phyloP scores from a whole-genome alignment of 805 yeast species.

The Candida sonorensis region DNA sequence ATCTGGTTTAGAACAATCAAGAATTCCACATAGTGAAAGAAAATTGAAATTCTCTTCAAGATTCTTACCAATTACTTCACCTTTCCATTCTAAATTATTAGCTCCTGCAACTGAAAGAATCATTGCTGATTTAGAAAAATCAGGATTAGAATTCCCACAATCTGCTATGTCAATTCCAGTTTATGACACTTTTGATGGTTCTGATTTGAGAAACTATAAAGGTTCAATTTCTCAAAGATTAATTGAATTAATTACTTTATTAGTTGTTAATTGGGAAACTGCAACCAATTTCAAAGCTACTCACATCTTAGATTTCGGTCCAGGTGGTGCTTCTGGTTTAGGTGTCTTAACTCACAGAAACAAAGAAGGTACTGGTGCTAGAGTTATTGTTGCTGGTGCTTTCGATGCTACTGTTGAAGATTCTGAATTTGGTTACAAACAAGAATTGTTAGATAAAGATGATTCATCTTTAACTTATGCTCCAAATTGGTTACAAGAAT shows the following conservation, averaged over 20 bases:
- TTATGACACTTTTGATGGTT: constrained; percentile 81
- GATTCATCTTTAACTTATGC: constrained; percentile 68
- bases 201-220: constrained; percentile 53
- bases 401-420: constrained; percentile 59
- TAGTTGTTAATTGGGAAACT: constrained; percentile 91
- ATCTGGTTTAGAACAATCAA: constrained; percentile 88
- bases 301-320: constrained; percentile 95
- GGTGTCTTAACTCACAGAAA: constrained; percentile 95
- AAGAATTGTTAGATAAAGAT: constrained; percentile 79
- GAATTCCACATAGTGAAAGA: constrained; percentile 91
- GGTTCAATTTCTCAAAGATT: constrained; percentile 63
- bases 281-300: constrained; percentile 80
- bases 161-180: constrained; percentile 74
- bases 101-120: constrained; percentile 64
- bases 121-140: constrained; percentile 53
- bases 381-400: constrained; percentile 91
- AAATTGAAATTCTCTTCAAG: constrained; percentile 89
- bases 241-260: constrained; percentile 74
- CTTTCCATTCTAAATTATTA: constrained; percentile 91
- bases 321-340: constrained; percentile 96
- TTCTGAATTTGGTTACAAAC: constrained; percentile 92
- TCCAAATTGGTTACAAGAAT: constrained; percentile 85
- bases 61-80: constrained; percentile 91
- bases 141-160: constrained; percentile 50
- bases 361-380: constrained; percentile 97